Evolutionary conservation across 768 basidiomycete genomes (phyloP).

Genomic region (Saitozyma sp.): DNA sequence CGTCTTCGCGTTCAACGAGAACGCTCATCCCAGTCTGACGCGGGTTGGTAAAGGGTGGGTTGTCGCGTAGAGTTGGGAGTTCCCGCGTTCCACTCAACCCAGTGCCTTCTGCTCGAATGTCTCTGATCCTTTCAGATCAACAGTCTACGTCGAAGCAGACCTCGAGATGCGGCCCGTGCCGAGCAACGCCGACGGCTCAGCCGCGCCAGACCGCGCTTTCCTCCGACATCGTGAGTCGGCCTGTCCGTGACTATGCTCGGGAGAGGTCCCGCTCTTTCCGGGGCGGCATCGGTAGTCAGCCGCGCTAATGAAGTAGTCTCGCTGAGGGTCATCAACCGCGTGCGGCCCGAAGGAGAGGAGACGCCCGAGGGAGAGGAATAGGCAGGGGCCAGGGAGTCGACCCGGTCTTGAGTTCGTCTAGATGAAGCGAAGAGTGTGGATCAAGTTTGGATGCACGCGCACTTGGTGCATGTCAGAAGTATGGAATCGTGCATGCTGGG

Average conservation of each 20-base stretch:
- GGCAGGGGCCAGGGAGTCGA: no score
- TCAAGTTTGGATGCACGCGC: no score
- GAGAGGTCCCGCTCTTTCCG: background rate
- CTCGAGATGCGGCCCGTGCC: constrained; percentile 32
- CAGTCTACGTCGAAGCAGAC: constrained; percentile 41
- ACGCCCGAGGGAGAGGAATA: constrained; percentile 5
- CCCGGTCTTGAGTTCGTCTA: no score
- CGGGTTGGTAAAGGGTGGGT: constrained; percentile 37
- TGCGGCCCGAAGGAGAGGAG: constrained; percentile 19
- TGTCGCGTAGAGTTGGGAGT: background rate
- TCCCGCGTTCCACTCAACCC: background rate
- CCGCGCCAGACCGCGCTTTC: constrained; percentile 26
- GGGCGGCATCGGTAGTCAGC: background rate
- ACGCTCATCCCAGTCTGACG: constrained; percentile 15
- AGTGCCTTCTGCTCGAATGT: background rate
- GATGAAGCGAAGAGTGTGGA: no score
- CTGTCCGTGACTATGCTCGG: no score
- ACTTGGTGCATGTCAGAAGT: background rate
- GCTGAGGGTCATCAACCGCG: constrained; percentile 22
- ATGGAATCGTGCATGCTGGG: background rate
- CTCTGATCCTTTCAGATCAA: constrained; percentile 12
- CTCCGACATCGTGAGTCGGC: constrained; percentile 29
- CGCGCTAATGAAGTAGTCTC: constrained; percentile 8
- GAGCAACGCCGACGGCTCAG: constrained; percentile 2
- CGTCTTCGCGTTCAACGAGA: constrained; percentile 39